Conservation (phyloP, 331 rosid genomes). For the Ulmus americana region DNA sequence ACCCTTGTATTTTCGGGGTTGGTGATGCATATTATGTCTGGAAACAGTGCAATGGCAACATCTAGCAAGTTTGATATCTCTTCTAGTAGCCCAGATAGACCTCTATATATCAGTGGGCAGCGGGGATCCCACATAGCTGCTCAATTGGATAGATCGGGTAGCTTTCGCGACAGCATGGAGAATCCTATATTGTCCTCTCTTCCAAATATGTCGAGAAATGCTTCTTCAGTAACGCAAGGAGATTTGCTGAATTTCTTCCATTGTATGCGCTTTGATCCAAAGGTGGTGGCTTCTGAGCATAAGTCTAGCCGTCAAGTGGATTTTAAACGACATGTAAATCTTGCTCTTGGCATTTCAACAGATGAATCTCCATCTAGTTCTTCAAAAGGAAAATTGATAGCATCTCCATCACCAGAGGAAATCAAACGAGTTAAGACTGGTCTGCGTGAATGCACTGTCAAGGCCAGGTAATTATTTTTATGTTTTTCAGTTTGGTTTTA, state of each 20-base stretch:
- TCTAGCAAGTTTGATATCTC: conserved; percentile 83
- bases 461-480: conserved; percentile 72
- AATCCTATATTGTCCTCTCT: conserved; percentile 70
- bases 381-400: conserved; percentile 59
- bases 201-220: conserved; percentile 74
- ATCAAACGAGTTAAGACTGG: conserved; percentile 51
- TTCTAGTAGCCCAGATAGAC: conserved; percentile 83
- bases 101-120: conserved; percentile 64
- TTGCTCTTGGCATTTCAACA: conserved; percentile 62
- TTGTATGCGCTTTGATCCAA: conserved; percentile 59
- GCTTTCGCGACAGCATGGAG: conserved; percentile 74
- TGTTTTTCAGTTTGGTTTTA: conserved; percentile 28
- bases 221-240: conserved; percentile 53
- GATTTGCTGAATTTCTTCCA: conserved; percentile 59
- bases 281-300: conserved; percentile 53
- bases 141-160: conserved; percentile 69
- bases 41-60: conserved; percentile 72
- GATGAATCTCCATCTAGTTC: conserved; percentile 83
- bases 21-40: conserved; percentile 39
- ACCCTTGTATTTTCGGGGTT: conserved; percentile 43
- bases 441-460: conserved; percentile 46
- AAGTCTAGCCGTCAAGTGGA: conserved; percentile 63
- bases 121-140: conserved; percentile 87
- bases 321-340: conserved; percentile 49
- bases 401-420: conserved; percentile 64